phyloP scores from a whole-genome alignment of 225 moss, liverwort and hornwort genomes.

The Bryoerythrophyllum caledonicum region DNA sequence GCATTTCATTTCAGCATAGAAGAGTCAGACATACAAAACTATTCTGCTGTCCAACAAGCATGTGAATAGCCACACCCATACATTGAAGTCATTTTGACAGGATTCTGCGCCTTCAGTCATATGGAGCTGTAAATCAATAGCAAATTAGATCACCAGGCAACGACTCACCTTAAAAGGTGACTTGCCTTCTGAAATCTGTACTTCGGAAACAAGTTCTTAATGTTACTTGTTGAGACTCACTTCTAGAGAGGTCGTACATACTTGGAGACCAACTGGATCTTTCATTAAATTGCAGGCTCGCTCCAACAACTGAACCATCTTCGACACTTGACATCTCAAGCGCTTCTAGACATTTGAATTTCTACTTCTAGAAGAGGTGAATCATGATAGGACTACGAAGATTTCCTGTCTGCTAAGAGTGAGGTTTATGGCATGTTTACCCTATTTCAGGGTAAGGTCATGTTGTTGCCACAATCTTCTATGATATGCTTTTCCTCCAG shows the following conservation, averaged over 20 bases:
- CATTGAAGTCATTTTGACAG: no score
- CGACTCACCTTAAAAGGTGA: not conserved
- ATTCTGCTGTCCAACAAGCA: no score
- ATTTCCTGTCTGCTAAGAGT: not conserved
- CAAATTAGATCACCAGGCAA: not conserved
- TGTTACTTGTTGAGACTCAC: not conserved
- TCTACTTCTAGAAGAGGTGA: not conserved
- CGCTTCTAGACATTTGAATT: not conserved
- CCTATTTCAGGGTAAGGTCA: constrained; percentile 2
- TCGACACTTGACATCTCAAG: not conserved
- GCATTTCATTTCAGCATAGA: no score
- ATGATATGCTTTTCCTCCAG: not conserved
- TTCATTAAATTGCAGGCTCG: not conserved
- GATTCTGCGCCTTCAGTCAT: not conserved
- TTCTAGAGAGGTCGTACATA: no score
- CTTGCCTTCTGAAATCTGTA: not conserved
- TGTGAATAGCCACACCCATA: no score
- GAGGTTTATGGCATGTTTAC: not conserved
- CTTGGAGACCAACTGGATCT: not conserved
- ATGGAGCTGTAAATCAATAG: not conserved
- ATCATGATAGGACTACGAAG: not conserved
- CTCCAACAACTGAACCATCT: constrained; percentile 5
- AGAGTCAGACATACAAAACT: no score
- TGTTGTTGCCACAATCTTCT: not conserved
- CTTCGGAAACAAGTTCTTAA: not conserved